These are phyloP conservation scores for Talaromyces nanjingensis DNA, from an alignment of 495 filamentous ascomycete genomes.

Conservation along the genomic window DNA sequence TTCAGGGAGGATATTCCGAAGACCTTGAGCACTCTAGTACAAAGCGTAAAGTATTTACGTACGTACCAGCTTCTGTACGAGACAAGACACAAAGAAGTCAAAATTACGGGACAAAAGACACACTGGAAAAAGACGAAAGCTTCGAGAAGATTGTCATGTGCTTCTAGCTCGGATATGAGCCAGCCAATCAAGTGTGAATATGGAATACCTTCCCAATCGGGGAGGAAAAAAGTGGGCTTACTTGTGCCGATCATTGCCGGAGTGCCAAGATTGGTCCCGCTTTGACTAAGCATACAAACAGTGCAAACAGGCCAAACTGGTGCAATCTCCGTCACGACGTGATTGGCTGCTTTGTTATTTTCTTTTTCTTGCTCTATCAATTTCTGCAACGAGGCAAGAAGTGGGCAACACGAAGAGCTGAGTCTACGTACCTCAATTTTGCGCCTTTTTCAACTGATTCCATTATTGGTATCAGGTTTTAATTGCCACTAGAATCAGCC, in stretches of 20 bases:
- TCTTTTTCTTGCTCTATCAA: not conserved
- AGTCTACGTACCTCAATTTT: not conserved
- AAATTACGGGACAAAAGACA: not conserved
- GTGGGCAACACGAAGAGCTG: not conserved
- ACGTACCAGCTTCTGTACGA: not conserved
- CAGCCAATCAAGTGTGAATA: not conserved
- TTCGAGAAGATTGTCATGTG: slow-evolving; percentile 5
- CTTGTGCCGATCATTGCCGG: not conserved
- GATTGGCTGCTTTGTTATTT: slow-evolving; percentile 2
- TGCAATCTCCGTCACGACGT: not conserved
- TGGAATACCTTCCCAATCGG: not conserved
- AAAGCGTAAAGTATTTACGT: not conserved
- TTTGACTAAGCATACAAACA: slow-evolving; percentile 6
- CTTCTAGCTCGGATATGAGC: slow-evolving; percentile 11
- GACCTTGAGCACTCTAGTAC: too few relatives aligned
- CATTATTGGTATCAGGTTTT: not conserved
- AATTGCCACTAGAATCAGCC: not conserved
- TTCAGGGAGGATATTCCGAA: not conserved
- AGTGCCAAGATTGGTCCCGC: not conserved
- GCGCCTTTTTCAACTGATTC: not conserved
- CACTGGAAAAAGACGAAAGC: not conserved
- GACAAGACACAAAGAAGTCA: not conserved
- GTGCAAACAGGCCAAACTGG: slow-evolving; percentile 7
- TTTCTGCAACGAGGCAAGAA: not conserved
- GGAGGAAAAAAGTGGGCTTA: not conserved